These are phyloP conservation scores for Clitoria ternatea DNA, from an alignment of 306 rosid genomes.

Conservation along the genomic window DNA sequence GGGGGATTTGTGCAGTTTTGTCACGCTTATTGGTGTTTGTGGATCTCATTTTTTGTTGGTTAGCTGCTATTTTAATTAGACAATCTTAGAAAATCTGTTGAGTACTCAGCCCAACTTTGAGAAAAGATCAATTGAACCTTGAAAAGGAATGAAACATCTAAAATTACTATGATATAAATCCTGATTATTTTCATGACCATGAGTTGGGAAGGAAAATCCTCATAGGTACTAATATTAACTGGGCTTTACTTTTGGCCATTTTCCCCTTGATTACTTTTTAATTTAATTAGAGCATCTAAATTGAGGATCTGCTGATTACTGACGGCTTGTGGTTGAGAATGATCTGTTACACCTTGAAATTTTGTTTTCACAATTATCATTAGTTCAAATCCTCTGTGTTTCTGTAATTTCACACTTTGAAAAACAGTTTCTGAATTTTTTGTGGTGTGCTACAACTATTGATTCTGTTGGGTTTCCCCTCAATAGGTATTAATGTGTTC, in stretches of 20 bases:
- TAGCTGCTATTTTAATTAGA: neutral
- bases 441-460: neutral
- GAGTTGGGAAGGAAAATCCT: neutral
- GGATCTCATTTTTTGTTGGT: neutral
- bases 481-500: neutral
- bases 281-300: neutral
- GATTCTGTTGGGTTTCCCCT: neutral
- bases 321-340: slow-evolving; percentile 2
- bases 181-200: neutral
- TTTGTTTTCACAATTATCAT: no score
- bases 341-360: neutral
- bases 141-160: neutral
- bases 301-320: neutral
- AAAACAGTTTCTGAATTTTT: neutral
- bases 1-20: neutral
- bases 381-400: no score
- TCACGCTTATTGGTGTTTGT: neutral
- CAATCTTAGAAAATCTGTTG: neutral
- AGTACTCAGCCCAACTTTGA: no score
- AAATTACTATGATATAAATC: neutral
- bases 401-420: neutral
- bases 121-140: neutral
- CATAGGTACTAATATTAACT: neutral
- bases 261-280: neutral
- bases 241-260: neutral